A percentile compares a stretch with the other conserved stretches of the same genome.
phyloP scores from a whole-genome alignment of 78 protist species.

The Tieghemostelium lacteum region DNA sequence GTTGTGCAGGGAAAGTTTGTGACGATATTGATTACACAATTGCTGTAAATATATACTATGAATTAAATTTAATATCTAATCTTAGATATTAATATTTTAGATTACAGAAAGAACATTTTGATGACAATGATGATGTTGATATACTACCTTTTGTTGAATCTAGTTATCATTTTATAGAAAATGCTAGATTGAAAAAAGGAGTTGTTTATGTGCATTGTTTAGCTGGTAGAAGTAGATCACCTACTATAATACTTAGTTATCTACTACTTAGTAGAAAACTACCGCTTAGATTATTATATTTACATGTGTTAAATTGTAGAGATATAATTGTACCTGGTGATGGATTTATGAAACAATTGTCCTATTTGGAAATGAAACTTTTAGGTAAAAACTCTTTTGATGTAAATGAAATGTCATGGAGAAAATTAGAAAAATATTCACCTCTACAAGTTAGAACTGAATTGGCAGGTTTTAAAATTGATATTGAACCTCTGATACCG shows the following conservation, averaged over 20 bases:
- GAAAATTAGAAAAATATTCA: no score
- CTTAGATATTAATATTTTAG: no score
- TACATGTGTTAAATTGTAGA: not conserved
- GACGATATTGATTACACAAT: not conserved
- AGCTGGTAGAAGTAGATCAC: conserved; percentile 46
- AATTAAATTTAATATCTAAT: no score
- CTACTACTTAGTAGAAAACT: not conserved
- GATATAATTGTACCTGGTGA: conserved; percentile 17
- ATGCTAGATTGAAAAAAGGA: conserved; percentile 16
- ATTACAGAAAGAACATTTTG: conserved; percentile 3
- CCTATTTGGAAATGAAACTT: conserved; percentile 1
- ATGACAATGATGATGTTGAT: conserved; percentile 34
- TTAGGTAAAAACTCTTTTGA: conserved; percentile 2
- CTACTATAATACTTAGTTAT: conserved; percentile 22
- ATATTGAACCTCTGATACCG: no score
- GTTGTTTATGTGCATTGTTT: conserved; percentile 54
- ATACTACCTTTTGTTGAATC: conserved; percentile 21
- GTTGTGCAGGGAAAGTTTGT: conserved; percentile 51
- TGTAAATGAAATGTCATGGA: not conserved
- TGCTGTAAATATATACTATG: not conserved
- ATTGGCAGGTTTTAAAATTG: no score
- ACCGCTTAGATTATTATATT: conserved; percentile 2
- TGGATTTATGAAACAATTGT: conserved; percentile 52
- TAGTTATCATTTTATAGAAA: conserved; percentile 24
- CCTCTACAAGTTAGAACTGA: no score